Evolutionary conservation across 179 eudicot genomes (phyloP).

Genomic region (Heliamphora pulchella): DNA sequence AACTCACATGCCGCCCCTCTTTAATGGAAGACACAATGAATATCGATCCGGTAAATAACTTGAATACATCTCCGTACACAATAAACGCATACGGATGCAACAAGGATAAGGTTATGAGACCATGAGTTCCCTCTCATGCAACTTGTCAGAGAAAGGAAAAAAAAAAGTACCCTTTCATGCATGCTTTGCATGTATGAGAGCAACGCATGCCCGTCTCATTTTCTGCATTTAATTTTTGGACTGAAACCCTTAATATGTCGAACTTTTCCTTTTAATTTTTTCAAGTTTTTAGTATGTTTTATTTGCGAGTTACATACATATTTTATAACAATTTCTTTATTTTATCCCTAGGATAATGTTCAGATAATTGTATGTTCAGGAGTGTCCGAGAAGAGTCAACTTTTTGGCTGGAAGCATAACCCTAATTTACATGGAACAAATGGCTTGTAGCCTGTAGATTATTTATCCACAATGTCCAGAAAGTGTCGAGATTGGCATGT

Average conservation of each 20-base stretch:
- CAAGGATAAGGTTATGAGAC: neutral
- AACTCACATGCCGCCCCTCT: no score
- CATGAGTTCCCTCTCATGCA: neutral
- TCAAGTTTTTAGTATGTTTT: no score
- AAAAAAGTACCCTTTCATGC: no score
- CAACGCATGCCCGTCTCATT: neutral
- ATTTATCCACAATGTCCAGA: neutral
- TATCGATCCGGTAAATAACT: neutral
- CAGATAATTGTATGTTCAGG: neutral
- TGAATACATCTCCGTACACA: no score
- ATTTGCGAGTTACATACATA: neutral
- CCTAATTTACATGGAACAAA: no score
- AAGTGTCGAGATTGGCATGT: neutral
- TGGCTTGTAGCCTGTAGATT: neutral
- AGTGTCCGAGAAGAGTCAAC: neutral
- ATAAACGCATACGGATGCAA: neutral
- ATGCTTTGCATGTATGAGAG: no score
- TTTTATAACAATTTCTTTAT: no score
- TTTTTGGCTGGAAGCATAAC: neutral
- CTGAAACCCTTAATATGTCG: neutral
- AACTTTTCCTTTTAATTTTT: neutral
- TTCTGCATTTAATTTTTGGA: neutral
- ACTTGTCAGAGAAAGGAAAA: no score
- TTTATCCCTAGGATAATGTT: no score
- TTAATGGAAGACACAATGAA: neutral